Base-by-base conservation (phyloP, 805 yeast species). In the Grigorovia transvaalensis region DNA sequence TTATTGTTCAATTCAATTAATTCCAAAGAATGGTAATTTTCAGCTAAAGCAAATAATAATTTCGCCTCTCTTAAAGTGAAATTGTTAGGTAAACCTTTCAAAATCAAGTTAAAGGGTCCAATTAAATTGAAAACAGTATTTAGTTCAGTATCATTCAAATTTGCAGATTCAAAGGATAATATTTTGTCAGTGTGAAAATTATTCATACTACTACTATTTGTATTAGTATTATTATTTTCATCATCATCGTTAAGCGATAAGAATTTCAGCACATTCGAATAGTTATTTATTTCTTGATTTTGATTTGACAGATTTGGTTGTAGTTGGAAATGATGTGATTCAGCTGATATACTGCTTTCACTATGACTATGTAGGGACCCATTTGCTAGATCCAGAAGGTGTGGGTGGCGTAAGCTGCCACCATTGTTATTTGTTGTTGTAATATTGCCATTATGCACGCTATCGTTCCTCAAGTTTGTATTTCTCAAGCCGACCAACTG, bases 1-100 rank as follows among this genome's bases (percentile, higher is more conserved):
- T 19, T 15, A 48, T 46, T 56, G 59, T 67, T 58, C 33, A 61
- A 68, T 13, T 45, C 54, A 44, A 73, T 58, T 29, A 79, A 56
- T 47, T 79, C 82, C 44, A 80, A 68, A 52, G 67, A 71, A 38
- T 74, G 57, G 43, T 80, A 82, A 57, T 82, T 88, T 54, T 72
- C 68, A n/a, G 86, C 84, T 50, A 85, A 69, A 9, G 89, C 74
- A 62, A 85, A 85, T 7, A 85, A 73, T 27, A 81, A 70, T 47
- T 76, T 71, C 1, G 85, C 81, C 64, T 85, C 91, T 63, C 93
- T 74, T 40, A 72, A 56, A 1, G 85, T 64, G 38, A 84, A 67
- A 63, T 85, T 87, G 4, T 65, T 56, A 9, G 93, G 93, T 9
- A 82, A 60, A 59, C 82, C 82, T 57, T 71, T 71, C 42, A 84